A percentile compares a stretch with the other conserved stretches of the same genome.
phyloP scores from a whole-genome alignment of 164 flowering plant genomes.

The Vitis cinerea region DNA sequence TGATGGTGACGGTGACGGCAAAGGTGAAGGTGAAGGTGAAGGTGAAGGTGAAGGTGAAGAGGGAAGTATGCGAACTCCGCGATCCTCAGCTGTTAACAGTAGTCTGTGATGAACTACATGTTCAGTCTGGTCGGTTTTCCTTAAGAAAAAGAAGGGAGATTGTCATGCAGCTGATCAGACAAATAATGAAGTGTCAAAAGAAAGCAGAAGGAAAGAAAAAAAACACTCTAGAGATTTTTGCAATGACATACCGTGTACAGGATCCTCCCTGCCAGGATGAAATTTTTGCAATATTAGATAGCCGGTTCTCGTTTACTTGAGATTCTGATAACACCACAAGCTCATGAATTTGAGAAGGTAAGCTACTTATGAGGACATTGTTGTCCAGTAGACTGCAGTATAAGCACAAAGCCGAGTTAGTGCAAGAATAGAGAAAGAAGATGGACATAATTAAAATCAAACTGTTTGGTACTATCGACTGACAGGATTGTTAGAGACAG shows the following conservation, averaged over 20 bases:
- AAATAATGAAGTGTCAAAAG: neutral
- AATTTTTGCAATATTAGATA: conserved; percentile 16
- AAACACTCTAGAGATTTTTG: neutral
- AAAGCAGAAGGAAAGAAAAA: neutral
- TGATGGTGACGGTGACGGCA: conserved; percentile 23
- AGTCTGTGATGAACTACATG: conserved; percentile 26
- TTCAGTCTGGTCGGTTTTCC: conserved; percentile 16
- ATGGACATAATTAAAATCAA: neutral
- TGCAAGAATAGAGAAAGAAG: neutral
- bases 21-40: conserved; percentile 24
- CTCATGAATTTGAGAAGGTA: conserved; percentile 43
- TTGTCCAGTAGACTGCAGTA: conserved; percentile 44
- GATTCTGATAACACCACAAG: conserved; percentile 37
- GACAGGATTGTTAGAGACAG: conserved; percentile 51
- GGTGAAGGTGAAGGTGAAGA: conserved; percentile 8
- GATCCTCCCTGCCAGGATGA: conserved; percentile 13
- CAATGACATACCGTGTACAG: conserved; percentile 18
- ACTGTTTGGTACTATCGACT: conserved; percentile 21
- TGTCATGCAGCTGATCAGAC: neutral
- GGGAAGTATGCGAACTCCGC: neutral
- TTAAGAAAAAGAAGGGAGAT: conserved; percentile 6
- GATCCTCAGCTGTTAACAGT: conserved; percentile 11
- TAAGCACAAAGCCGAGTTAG: neutral
- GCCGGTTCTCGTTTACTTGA: conserved; percentile 32
- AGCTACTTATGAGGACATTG: conserved; percentile 31